Conservation (phyloP, 148 eudicot genomes). For the Bassia scoparia region DNA sequence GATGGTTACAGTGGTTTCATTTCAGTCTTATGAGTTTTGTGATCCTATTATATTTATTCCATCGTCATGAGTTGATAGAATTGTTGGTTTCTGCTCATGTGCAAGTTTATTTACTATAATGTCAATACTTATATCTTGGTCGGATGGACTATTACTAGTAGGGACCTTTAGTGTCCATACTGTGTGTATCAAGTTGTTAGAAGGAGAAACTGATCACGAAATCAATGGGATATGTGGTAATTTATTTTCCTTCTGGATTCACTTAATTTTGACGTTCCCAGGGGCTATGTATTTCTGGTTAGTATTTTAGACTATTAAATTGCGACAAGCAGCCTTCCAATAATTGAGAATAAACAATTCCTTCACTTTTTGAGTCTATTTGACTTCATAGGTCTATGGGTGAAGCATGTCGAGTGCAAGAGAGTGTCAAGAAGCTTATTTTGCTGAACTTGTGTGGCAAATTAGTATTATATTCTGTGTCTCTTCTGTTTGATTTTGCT, state of each 20-base stretch:
- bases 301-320: background rate
- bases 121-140: conserved; percentile 1
- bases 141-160: conserved; percentile 43
- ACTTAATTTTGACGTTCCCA: background rate
- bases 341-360: background rate
- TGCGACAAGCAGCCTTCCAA: too few relatives aligned
- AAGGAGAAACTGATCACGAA: conserved; percentile 90
- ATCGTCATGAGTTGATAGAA: background rate
- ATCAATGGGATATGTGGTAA: conserved; percentile 87
- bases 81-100: background rate
- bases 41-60: background rate
- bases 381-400: conserved; percentile 37
- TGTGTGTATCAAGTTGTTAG: conserved; percentile 63
- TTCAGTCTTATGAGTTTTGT: conserved; percentile 8
- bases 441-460: conserved; percentile 71
- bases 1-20: conserved; percentile 45
- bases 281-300: background rate
- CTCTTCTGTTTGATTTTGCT: background rate
- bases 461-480: conserved; percentile 37
- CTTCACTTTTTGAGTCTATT: conserved; percentile 11
- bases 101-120: background rate
- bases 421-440: conserved; percentile 88
- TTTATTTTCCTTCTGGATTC: background rate
- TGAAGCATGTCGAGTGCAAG: conserved; percentile 82
- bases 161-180: too few relatives aligned